Evolutionary conservation across 2,329 filamentous ascomycete species (phyloP).

Genomic region (Hypoxylon sp.): DNA sequence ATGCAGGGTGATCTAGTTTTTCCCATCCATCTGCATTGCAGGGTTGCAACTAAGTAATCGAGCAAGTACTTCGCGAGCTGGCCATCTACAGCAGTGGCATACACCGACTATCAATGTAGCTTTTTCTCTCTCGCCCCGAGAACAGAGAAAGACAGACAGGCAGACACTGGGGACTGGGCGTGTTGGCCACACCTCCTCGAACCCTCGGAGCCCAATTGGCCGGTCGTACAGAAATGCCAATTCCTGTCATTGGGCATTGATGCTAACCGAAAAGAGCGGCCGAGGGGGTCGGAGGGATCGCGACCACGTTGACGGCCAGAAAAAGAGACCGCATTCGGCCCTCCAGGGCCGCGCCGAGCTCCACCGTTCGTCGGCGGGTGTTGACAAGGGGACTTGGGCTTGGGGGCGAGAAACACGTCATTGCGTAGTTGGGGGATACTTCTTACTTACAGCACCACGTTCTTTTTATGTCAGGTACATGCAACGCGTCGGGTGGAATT

Average conservation of each 20-base stretch:
- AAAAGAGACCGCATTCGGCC: conserved; percentile 45
- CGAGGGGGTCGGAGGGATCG: conserved; percentile 43
- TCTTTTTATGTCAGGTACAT: conserved; percentile 49
- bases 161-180: conserved; percentile 18
- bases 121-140: conserved; percentile 14
- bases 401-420: conserved; percentile 44
- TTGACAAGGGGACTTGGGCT: conserved; percentile 33
- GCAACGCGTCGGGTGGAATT: conserved; percentile 45
- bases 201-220: conserved; percentile 49
- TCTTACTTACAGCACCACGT: conserved; percentile 48
- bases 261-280: conserved; percentile 47
- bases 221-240: conserved; percentile 41
- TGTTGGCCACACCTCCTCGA: conserved; percentile 32
- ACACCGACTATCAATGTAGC: conserved; percentile 30
- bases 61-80: conserved; percentile 29
- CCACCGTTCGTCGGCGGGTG: conserved; percentile 48
- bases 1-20: conserved; percentile 47
- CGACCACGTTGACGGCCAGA: conserved; percentile 47
- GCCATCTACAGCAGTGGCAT: conserved; percentile 12
- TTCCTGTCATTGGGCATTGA: conserved; percentile 52
- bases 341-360: conserved; percentile 44
- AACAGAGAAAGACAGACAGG: conserved; percentile 10
- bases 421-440: conserved; percentile 36
- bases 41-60: conserved; percentile 37
- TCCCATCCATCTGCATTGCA: conserved; percentile 45